A percentile compares a stretch with the other conserved stretches of the same genome.
Conservation (phyloP, 176 grass and related monocot species). For the Metroxylon sagu region DNA sequence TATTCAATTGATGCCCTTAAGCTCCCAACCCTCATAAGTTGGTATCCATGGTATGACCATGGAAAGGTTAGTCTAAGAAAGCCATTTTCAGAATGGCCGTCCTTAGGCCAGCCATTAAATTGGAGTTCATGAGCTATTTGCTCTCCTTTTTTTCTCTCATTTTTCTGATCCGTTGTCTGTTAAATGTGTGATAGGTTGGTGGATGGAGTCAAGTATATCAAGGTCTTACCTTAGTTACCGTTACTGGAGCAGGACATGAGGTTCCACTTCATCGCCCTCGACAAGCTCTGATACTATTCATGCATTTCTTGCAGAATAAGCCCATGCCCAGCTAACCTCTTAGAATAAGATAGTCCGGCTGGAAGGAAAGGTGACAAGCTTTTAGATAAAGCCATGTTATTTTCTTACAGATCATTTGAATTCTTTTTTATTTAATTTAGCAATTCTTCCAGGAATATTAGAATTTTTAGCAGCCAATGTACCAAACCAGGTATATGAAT, state of each 20-base stretch:
- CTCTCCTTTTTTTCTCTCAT: no score
- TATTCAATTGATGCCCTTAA: constrained; percentile 91
- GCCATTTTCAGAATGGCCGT: background rate
- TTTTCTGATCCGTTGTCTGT: constrained; percentile 4
- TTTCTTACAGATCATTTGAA: no score
- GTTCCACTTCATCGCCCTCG: constrained; percentile 40
- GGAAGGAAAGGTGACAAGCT: no score
- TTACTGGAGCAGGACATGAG: constrained; percentile 55
- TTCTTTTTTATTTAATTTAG: no score
- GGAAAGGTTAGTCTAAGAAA: constrained; percentile 51
- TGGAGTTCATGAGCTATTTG: no score
- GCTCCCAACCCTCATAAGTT: constrained; percentile 58
- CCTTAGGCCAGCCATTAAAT: no score
- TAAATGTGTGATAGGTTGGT: constrained; percentile 55
- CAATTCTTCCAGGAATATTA: background rate
- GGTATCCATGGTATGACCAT: constrained; percentile 85
- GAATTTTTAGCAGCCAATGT: constrained; percentile 1
- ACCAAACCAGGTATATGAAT: background rate
- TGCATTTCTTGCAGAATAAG: constrained; percentile 28
- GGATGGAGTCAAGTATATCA: constrained; percentile 93
- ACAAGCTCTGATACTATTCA: constrained; percentile 32
- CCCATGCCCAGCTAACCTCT: constrained; percentile 19
- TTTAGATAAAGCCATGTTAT: no score
- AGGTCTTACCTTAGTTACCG: constrained; percentile 75
- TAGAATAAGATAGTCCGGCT: no score